phyloP scores from a whole-genome alignment of 2,329 filamentous ascomycete species.

The Fusarium tanahbumbuense region DNA sequence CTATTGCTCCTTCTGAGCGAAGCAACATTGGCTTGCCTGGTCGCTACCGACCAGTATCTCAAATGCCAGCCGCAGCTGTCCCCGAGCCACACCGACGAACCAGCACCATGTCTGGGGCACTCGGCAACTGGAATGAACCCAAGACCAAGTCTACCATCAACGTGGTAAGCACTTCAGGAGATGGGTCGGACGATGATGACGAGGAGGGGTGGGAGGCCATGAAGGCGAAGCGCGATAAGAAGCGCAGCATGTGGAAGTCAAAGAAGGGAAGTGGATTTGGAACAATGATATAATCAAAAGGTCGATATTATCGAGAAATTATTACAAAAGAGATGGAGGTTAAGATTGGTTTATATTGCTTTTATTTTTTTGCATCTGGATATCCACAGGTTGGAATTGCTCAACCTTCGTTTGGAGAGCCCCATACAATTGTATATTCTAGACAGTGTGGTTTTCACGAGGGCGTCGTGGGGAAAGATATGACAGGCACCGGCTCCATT shows the following conservation, averaged over 20 bases:
- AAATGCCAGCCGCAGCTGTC: constrained; percentile 57
- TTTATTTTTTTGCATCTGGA: constrained; percentile 45
- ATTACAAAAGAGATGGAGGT: constrained; percentile 40
- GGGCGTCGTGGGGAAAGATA: constrained; percentile 47
- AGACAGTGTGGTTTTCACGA: constrained; percentile 43
- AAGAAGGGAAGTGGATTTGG: constrained; percentile 68
- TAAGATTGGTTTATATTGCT: constrained; percentile 46
- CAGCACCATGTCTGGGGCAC: constrained; percentile 51
- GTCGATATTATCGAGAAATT: constrained; percentile 25
- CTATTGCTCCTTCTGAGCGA: constrained; percentile 93
- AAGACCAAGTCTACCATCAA: constrained; percentile 54
- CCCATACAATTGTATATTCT: constrained; percentile 47
- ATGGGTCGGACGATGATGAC: constrained; percentile 67
- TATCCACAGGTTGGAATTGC: constrained; percentile 41
- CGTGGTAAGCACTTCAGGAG: constrained; percentile 54
- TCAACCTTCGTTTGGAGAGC: constrained; percentile 29
- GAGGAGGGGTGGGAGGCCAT: constrained; percentile 77
- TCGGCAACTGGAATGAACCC: constrained; percentile 48
- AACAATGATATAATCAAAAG: constrained; percentile 56
- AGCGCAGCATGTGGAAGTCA: constrained; percentile 72
- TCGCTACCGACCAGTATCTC: constrained; percentile 90
- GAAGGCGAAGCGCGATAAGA: constrained; percentile 76
- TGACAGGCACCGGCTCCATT: constrained; percentile 41
- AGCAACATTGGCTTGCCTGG: constrained; percentile 93
- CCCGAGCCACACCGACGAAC: constrained; percentile 49